Conservation (phyloP, 2,329 filamentous ascomycete genomes). For the Ophiostoma fasciatum region DNA sequence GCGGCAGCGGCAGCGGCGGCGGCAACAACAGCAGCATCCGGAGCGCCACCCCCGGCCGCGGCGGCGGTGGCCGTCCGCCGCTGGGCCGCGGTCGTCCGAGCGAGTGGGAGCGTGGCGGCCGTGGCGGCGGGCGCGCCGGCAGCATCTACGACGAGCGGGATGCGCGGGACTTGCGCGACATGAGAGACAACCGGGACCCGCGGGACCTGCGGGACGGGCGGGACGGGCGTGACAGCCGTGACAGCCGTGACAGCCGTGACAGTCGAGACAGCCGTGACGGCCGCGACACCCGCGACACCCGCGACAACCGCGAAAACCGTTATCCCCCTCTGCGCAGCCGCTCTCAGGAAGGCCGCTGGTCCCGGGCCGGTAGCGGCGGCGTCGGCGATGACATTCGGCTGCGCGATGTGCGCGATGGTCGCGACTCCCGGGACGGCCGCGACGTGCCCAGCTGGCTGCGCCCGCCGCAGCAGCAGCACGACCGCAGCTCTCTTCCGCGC, state of each 20-base stretch:
- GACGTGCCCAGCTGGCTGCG: slow-evolving; percentile 27
- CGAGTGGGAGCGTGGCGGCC: slow-evolving; percentile 34
- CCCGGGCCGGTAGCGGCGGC: too few relatives aligned
- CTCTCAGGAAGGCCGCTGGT: slow-evolving; percentile 49
- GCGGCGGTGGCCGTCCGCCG: slow-evolving; percentile 29
- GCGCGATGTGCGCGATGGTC: slow-evolving; percentile 34
- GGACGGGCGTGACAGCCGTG: too few relatives aligned
- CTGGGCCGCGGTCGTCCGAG: slow-evolving; percentile 25
- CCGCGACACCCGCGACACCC: too few relatives aligned
- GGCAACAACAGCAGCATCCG: too few relatives aligned
- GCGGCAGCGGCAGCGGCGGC: too few relatives aligned
- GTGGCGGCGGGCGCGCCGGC: slow-evolving; percentile 32
- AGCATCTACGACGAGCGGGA: slow-evolving; percentile 44
- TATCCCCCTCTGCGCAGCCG: slow-evolving; percentile 50
- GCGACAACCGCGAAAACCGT: too few relatives aligned
- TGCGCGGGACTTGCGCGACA: slow-evolving; percentile 43
- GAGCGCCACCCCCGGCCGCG: slow-evolving; percentile 40
- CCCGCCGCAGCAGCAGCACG: slow-evolving; percentile 33
- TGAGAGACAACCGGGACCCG: too few relatives aligned
- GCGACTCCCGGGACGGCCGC: slow-evolving; percentile 20
- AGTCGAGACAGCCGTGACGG: too few relatives aligned
- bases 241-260: too few relatives aligned
- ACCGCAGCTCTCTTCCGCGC: slow-evolving; percentile 32
- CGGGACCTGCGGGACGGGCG: too few relatives aligned
- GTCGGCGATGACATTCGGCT: too few relatives aligned